phyloP scores from a whole-genome alignment of 306 rosid species.

The Pachyrhizus erosus region DNA sequence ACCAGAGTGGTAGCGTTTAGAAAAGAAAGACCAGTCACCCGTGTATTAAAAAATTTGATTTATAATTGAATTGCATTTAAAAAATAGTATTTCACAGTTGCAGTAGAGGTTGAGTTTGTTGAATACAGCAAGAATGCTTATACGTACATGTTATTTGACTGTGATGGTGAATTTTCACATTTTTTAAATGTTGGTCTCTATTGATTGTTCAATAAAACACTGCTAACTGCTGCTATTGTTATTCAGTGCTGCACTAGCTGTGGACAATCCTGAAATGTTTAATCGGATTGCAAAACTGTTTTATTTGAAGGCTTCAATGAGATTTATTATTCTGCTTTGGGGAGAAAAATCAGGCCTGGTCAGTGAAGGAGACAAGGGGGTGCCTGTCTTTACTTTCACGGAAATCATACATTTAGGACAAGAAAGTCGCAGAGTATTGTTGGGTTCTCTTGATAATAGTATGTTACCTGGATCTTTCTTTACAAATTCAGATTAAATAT shows the following conservation, averaged over 20 bases:
- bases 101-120: slow-evolving; percentile 19
- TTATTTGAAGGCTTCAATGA: slow-evolving; percentile 60
- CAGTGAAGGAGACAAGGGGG: slow-evolving; percentile 50
- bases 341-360: slow-evolving; percentile 78
- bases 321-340: slow-evolving; percentile 89
- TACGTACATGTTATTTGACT: neutral
- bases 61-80: neutral
- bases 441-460: slow-evolving; percentile 62
- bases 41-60: neutral
- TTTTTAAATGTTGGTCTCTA: slow-evolving; percentile 22
- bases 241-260: slow-evolving; percentile 82
- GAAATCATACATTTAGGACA: slow-evolving; percentile 73
- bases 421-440: slow-evolving; percentile 60
- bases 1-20: slow-evolving; percentile 2
- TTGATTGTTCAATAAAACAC: slow-evolving; percentile 21
- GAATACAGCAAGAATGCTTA: neutral
- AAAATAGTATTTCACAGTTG: neutral
- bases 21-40: neutral
- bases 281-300: slow-evolving; percentile 69
- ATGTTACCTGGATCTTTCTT: slow-evolving; percentile 50
- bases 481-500: neutral
- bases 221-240: slow-evolving; percentile 39
- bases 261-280: slow-evolving; percentile 85
- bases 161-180: slow-evolving; percentile 13
- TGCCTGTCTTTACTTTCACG: slow-evolving; percentile 63